Conservation (phyloP, 192 early-diverging fungal species). For the Linnemannia elongata region DNA sequence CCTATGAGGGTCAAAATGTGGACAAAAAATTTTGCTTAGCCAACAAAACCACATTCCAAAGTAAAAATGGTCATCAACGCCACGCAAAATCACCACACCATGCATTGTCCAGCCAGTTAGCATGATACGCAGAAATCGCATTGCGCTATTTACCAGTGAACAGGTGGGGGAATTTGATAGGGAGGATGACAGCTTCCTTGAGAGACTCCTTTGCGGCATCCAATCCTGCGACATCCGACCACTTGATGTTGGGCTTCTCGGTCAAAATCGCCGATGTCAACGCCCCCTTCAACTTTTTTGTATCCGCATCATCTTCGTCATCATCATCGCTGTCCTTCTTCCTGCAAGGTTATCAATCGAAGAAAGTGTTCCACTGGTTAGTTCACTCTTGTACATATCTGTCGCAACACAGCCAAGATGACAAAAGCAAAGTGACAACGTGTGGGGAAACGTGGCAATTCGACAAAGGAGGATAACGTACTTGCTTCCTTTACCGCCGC, state of each 20-base stretch:
- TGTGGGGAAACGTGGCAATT: background rate
- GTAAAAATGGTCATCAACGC: background rate
- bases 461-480: background rate
- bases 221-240: slow-evolving; percentile 97
- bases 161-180: slow-evolving; percentile 96
- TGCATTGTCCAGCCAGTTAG: background rate
- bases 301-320: slow-evolving; percentile 56
- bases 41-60: background rate
- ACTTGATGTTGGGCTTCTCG: slow-evolving; percentile 96
- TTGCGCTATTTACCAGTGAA: slow-evolving; percentile 73
- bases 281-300: slow-evolving; percentile 56
- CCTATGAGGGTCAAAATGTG: slow-evolving; percentile 39
- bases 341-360: slow-evolving; percentile 4
- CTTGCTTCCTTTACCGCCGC: slow-evolving; percentile 55
- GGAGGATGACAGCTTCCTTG: slow-evolving; percentile 97
- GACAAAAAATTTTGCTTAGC: background rate
- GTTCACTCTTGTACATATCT: background rate
- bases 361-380: background rate
- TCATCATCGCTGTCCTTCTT: slow-evolving; percentile 61
- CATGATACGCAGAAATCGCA: background rate
- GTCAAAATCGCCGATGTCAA: slow-evolving; percentile 83
- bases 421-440: background rate
- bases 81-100: background rate
- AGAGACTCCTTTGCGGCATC: slow-evolving; percentile 95
- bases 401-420: background rate